Base-by-base conservation (phyloP, 1,284 basidiomycete species). In the Cryptococcus hybrid region DNA sequence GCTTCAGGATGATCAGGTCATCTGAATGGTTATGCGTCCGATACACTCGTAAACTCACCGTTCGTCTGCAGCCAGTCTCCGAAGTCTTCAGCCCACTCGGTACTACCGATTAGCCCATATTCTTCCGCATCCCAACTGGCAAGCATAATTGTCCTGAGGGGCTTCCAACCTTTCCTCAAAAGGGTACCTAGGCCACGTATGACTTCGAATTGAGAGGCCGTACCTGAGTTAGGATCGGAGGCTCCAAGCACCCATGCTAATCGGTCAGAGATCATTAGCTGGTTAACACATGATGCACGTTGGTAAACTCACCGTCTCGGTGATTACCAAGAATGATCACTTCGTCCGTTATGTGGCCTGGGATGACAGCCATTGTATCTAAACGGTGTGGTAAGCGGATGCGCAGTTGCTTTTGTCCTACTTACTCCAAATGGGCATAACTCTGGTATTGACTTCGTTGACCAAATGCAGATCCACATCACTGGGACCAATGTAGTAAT, bases 81-180 rank as follows among this genome's bases (percentile, higher is more conserved):
- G 73, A 93, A 95, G 74, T 95, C 91, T 78, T 95, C 92, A 6
- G 86, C 88, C 82, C 86, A 92, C 76, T 95, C 91, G 5, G 89
- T 92, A 65, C 86, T 87, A 9, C 92, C 92, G 47, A 96, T 80
- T 40, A 95, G 82, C 35, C 92, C 92, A 60, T 92, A 91, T 85
- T 90, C 94, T 79, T 97, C 93, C 0, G 86, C 94, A 75, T 95
- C 92, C 92, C 91, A 96, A 62, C 86, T 89, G 3, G 89, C 91
- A 52, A 97, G 82, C n/a, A 95, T 78, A 66, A 95, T 85, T 13
- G 90, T 94, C 56, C 93, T 82, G 43, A 93, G 78, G 3, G 94
- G 94, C 67, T 86, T 89, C 94, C 94, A 98, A 34, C 92, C 93
- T 12, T 79, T 80, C 62, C 79, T 80, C 24, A 89, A 71, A 1